Evolutionary conservation across 2,329 filamentous ascomycete genomes (phyloP), one percentile per base, ranked within the genome.

Genomic region (Fusarium sp.): DNA sequence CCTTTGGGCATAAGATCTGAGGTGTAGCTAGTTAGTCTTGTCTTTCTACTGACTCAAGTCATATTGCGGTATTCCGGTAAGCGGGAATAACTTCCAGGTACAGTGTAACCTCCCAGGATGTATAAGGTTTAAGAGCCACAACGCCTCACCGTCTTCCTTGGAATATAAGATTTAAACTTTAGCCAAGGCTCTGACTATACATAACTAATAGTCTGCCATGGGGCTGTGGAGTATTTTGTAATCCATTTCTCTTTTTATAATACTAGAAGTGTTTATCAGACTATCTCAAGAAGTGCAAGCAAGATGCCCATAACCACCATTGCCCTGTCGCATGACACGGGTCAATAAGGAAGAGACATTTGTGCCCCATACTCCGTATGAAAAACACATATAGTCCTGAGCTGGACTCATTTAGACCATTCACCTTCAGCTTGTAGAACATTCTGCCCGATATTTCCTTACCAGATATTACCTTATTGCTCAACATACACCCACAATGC

Each of bases 361-460:
- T 5, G 0, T 11, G 3, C 12, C n/a, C 22, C 15, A 14, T 14
- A n/a, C n/a, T n/a, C n/a, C n/a, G n/a, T n/a, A 15, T 0, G 4
- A 5, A 5, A 5, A 10, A 14, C 12, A 24, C 3, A 50, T 20
- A 33, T 51, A 24, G 24, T 3, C 1, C 30, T 7, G 13, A 4
- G 0, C 4, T 11, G 8, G 6, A 3, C 3, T 0, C 3, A 11
- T 18, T 18, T 14, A 1, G 12, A 20, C 5, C 6, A 4, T 5
- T 16, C 0, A 0, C 5, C 0, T 24, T 18, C 28, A 31, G 15
- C 0, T 5, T n/a, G 14, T 48, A 10, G 11, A 30, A 16, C 7
- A 9, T n/a, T 14, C 14, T 30, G n/a, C 7, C 10, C 4, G 3
- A 31, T 1, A 24, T n/a, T 18, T 33, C 3, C 9, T 24, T 3